A percentile compares a stretch with the other conserved stretches of the same genome.
Evolutionary conservation across 768 basidiomycete genomes (phyloP).

Genomic region (Naganishia vaughanmartiniae): DNA sequence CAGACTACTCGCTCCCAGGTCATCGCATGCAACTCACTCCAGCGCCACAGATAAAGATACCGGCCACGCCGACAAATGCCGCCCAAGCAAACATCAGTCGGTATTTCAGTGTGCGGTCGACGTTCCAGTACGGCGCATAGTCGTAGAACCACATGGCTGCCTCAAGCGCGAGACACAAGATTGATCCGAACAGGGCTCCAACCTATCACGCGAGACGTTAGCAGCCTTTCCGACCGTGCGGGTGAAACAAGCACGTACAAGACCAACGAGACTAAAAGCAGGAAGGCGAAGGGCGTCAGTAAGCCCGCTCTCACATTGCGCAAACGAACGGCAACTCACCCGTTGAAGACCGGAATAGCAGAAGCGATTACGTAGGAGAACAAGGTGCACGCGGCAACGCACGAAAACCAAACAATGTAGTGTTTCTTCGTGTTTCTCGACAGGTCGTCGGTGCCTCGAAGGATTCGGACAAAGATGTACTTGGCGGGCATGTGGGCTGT

Average conservation of each 20-base stretch:
- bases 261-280: conserved; percentile 31
- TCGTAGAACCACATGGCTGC: conserved; percentile 47
- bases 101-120: conserved; percentile 28
- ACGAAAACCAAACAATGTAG: conserved; percentile 27
- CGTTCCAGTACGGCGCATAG: conserved; percentile 30
- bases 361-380: conserved; percentile 37
- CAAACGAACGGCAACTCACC: conserved; percentile 7
- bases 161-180: conserved; percentile 29
- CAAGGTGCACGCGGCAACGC: conserved; percentile 33
- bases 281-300: conserved; percentile 41
- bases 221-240: neutral
- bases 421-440: conserved; percentile 25
- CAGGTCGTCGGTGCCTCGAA: conserved; percentile 26
- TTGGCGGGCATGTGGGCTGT: conserved; percentile 15
- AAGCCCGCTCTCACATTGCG: neutral
- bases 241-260: conserved; percentile 38
- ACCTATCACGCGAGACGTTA: neutral
- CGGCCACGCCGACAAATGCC: conserved; percentile 29
- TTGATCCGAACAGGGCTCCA: conserved; percentile 34
- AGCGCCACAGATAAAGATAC: conserved; percentile 37
- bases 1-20: neutral
- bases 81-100: conserved; percentile 29
- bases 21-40: conserved; percentile 30
- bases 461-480: conserved; percentile 30
- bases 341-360: conserved; percentile 35